Evolutionary conservation across 1,284 basidiomycete genomes (phyloP), one percentile per base, ranked within the genome.

Genomic region (Irpex sp.): DNA sequence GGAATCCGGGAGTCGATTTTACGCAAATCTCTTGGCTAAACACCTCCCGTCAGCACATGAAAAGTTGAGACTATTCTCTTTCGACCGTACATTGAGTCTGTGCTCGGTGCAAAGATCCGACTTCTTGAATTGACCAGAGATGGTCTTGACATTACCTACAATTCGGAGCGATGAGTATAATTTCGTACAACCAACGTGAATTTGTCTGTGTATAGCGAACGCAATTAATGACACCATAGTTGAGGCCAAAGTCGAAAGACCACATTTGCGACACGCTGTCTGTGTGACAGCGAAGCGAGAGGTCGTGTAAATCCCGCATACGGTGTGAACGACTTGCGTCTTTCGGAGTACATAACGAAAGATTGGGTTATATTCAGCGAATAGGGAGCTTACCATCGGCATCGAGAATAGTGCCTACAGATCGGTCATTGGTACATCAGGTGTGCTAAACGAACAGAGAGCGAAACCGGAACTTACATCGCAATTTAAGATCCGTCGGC

Each of bases 1-100:
- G 96, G 95, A 64, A 96, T 87, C 66, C 95, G 84, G 11, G 93
- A 95, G 79, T 98, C 97, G 70, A 99, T 94, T 80, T 98, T 98
- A 63, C 97, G 90, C 51, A 99, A 82, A 78, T 99, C 97, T 81
- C 97, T 91, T 67, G 95, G 93, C 92, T 98, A 74, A 15, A 21
- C 11, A 11, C 26, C 6, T 13, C 37, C 13, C 8, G 34, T 56
- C 21, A 56, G 26, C n/a, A 56, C 34, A 2, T 26, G 37, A 31
- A 15, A 13, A 13, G n/a, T 3, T 8, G 13, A 11, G 9, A 34
- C 7, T 13, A 17, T 56, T 56, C 6, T n/a, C 51, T 31, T 26
- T 56, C 15, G 17, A 58, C 60, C 74, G 72, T 82, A 97, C 92
- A 79, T 96, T 91, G 62, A 98, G 78, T 69, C 89, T 87, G 76